Conservation (phyloP, 352 stramenopile species). For the Globisporangium irregulare region DNA sequence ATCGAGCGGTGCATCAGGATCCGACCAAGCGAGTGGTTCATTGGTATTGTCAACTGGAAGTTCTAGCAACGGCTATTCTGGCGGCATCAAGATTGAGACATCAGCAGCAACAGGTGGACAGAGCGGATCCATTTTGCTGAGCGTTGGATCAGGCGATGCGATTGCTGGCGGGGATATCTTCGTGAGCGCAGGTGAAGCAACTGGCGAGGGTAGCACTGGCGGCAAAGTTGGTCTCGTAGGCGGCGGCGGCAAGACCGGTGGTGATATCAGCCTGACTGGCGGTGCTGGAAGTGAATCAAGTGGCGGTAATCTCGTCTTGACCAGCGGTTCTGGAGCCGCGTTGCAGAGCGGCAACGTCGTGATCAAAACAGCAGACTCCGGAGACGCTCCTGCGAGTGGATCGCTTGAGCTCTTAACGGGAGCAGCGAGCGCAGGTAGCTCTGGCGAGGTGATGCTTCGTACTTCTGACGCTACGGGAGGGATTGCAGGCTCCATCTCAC, state of each 20-base stretch:
- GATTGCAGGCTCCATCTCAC: slow-evolving; percentile 20
- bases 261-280: slow-evolving; percentile 14
- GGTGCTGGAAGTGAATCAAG: slow-evolving; percentile 11
- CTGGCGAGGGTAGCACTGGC: slow-evolving; percentile 13
- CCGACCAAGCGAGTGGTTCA: slow-evolving; percentile 20
- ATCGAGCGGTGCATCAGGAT: slow-evolving; percentile 18
- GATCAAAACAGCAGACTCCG: slow-evolving; percentile 21
- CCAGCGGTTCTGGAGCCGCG: slow-evolving; percentile 21
- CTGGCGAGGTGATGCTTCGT: slow-evolving; percentile 19
- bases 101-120: slow-evolving; percentile 11
- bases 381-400: slow-evolving; percentile 17
- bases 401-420: slow-evolving; percentile 24
- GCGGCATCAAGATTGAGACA: slow-evolving; percentile 9
- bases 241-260: slow-evolving; percentile 15
- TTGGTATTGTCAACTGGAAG: slow-evolving; percentile 19
- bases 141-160: slow-evolving; percentile 12
- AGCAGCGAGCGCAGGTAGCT: slow-evolving; percentile 16
- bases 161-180: slow-evolving; percentile 9
- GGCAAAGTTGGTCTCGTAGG: slow-evolving; percentile 11
- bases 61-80: slow-evolving; percentile 8
- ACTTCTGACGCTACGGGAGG: slow-evolving; percentile 20
- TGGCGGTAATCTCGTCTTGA: slow-evolving; percentile 26
- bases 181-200: slow-evolving; percentile 15
- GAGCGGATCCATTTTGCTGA: slow-evolving; percentile 17
- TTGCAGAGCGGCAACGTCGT: slow-evolving; percentile 24